Evolutionary conservation across 2,329 filamentous ascomycete genomes (phyloP), one percentile per base, ranked within the genome.

Genomic region (Phyllachora maydis): DNA sequence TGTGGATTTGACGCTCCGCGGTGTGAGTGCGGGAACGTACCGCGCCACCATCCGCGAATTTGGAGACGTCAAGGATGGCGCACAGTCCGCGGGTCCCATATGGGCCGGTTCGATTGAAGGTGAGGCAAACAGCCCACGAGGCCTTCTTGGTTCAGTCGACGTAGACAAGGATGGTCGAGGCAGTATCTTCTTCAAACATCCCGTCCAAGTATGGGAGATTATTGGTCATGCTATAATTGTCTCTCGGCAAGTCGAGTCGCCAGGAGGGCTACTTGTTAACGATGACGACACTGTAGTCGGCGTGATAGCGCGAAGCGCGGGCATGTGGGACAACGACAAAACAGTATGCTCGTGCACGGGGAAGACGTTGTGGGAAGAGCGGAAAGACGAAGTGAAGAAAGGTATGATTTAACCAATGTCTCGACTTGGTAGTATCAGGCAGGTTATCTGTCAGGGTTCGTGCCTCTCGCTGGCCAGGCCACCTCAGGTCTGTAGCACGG

Each of bases 311-410:
- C 62, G 88, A 42, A 93, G 83, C 47, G 85, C 88, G 10, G 88
- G 88, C n/a, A 75, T 92, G 30, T 98, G 88, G 88, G 85, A 93
- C 46, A 92, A 98, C 39, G 81, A 93, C 45, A 98, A 95, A 62
- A 92, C 78, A 21, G 85, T 98, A 5, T 98, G 88, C 47, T 92
- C 82, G 22, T 98, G 88, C 49, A 91, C 82, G 18, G 88, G 88
- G 4, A 95, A 95, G 66, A 95, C 83, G 27, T 66, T 98, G 8
- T 98, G 88, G 88, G 77, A 98, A 49, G 88, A 98, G 58, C 68
- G 88, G 36, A 72, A 73, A 49, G 83, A 93, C 40, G 79, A 92
- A 52, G 69, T 83, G 19, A 60, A 64, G 34, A 83, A 79, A 52
- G 88, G 88, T 3, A 95, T 98, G 79, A 53, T 88, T 36, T 93